Base-by-base conservation (phyloP, 495 filamentous ascomycete species). In the Trichoderma reesei region DNA sequence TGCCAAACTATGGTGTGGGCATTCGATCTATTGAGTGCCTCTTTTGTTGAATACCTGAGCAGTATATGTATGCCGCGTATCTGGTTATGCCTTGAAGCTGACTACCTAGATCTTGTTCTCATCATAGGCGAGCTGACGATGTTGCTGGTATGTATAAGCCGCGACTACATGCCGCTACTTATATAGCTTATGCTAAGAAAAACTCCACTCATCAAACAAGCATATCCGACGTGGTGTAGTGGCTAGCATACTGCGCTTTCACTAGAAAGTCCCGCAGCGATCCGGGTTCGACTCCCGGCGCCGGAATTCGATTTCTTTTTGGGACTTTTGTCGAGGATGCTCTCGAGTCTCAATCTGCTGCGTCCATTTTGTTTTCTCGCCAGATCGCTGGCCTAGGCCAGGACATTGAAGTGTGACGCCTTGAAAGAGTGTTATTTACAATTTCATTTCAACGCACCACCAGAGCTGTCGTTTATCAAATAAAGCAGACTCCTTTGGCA, bases 281-380 rank as follows among this genome's bases (percentile, higher is more conserved):
- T 56, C 51, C 71, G 71, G 71, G 71, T 70, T 73, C 71, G 72
- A 73, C 69, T 72, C 71, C 71, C 66, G 71, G 70, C 70, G 71
- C 68, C 51, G 51, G 65, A 51, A 66, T 7, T 18, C 0, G 20
- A 26, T 48, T 48, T 62, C 60, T 37, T 54, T 63, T 37, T 41
- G 63, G 36, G 7, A 44, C 1, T 18, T 46, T 9, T 11, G 44
- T 37, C 6, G 3, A 14, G 2, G 16, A 38, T 54, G 9, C 20
- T 37, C 7, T 16, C n/a, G 11, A 9, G 26, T 34, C 26, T 33
- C 16, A 10, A 3, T 56, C 18, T 36, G 33, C 11, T 56, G 14
- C n/a, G 7, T 56, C 9, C 5, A 3, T 31, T 9, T 56, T 56
- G 9, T 33, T 56, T 34, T 36, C 9, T 11, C 7, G 46, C n/a